A percentile compares a stretch with the other conserved stretches of the same genome.
phyloP scores from a whole-genome alignment of 148 eudicot genomes.

The Rheum nobile region DNA sequence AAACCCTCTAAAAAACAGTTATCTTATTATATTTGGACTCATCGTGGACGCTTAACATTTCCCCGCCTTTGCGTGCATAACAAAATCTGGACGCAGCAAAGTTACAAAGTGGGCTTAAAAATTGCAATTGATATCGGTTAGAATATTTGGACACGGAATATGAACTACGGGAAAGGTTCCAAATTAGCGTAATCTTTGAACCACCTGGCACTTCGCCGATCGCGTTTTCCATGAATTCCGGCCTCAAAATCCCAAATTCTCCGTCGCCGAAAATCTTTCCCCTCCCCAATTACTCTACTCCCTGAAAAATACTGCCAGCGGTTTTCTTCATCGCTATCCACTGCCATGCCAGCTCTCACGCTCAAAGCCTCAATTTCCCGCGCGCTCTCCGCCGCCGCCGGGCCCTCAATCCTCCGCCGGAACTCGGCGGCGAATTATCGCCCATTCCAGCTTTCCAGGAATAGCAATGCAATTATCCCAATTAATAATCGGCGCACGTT shows the following conservation, averaged over 20 bases:
- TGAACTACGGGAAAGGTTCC: background rate
- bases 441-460: background rate
- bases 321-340: background rate
- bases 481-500: slow-evolving; percentile 14
- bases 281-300: background rate
- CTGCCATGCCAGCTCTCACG: background rate
- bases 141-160: too few relatives aligned
- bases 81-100: too few relatives aligned
- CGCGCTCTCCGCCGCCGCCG: background rate
- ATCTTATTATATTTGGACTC: too few relatives aligned
- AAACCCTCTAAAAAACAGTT: too few relatives aligned
- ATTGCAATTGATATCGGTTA: too few relatives aligned
- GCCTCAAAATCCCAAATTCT: background rate
- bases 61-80: too few relatives aligned
- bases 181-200: background rate
- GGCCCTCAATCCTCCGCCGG: background rate
- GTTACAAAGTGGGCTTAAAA: too few relatives aligned
- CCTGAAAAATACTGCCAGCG: background rate
- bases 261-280: background rate
- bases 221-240: background rate
- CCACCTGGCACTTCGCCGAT: background rate
- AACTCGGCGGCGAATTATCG: background rate
- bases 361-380: background rate
- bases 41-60: too few relatives aligned
- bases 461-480: background rate